Conservation (phyloP, 1,284 basidiomycete genomes). For the Cerrena zonata region DNA sequence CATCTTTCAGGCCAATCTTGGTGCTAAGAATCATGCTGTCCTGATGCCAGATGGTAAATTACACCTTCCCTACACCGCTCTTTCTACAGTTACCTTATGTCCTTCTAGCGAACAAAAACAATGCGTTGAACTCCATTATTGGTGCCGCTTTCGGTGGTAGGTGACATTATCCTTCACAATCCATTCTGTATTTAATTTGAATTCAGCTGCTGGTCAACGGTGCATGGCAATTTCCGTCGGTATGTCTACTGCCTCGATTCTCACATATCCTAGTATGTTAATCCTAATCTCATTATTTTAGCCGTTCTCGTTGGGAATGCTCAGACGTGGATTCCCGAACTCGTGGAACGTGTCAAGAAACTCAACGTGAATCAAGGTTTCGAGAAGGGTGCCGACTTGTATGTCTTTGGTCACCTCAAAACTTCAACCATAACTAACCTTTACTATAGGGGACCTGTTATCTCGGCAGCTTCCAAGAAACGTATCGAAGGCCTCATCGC, state of each 20-base stretch:
- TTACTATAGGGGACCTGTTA: constrained; percentile 77
- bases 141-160: constrained; percentile 91
- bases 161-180: constrained; percentile 12
- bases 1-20: constrained; percentile 76
- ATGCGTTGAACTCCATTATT: constrained; percentile 86
- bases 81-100: not conserved
- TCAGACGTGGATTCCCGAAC: constrained; percentile 79
- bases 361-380: constrained; percentile 89
- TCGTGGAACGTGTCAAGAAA: constrained; percentile 77
- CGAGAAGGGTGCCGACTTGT: constrained; percentile 83
- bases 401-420: constrained; percentile 25
- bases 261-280: not conserved
- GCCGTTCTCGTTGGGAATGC: constrained; percentile 82
- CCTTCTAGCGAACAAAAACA: constrained; percentile 81
- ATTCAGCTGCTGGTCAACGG: constrained; percentile 86
- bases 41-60: constrained; percentile 85
- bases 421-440: constrained; percentile 9
- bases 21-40: constrained; percentile 94
- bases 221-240: constrained; percentile 94
- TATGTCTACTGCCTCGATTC: constrained; percentile 27
- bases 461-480: constrained; percentile 81
- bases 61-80: not conserved
- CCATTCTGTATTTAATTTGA: constrained; percentile 22
- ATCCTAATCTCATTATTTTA: constrained; percentile 16
- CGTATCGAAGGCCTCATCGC: constrained; percentile 76